Evolutionary conservation across 176 grass and related monocot genomes (phyloP).

Genomic region (Oryza rufipogon): DNA sequence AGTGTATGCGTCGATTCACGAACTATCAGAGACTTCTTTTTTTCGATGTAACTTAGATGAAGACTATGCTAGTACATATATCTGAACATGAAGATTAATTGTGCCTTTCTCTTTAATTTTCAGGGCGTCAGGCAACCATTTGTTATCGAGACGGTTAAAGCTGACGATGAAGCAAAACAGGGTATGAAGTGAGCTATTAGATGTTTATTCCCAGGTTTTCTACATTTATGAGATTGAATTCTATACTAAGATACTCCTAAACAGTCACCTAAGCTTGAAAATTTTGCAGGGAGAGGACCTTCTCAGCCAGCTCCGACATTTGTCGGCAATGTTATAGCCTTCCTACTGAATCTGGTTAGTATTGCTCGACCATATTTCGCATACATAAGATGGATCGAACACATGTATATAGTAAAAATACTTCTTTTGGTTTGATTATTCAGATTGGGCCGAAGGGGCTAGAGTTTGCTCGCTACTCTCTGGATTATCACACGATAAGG

Average conservation of each 20-base stretch:
- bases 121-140: conserved; percentile 82
- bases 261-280: not conserved
- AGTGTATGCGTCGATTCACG: conserved; percentile 44
- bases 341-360: conserved; percentile 78
- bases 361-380: not conserved
- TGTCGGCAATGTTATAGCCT: conserved; percentile 81
- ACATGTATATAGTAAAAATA: not conserved
- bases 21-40: not conserved
- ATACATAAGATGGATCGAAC: not conserved
- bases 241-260: not conserved
- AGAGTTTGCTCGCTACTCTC: conserved; percentile 95
- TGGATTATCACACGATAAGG: conserved; percentile 93
- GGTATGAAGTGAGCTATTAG: conserved; percentile 43
- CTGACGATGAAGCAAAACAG: conserved; percentile 88
- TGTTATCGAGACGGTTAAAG: conserved; percentile 95
- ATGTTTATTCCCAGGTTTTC: not conserved
- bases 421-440: not conserved
- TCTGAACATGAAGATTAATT: not conserved
- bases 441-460: conserved; percentile 94
- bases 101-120: conserved; percentile 11
- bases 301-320: conserved; percentile 75
- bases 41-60: not conserved
- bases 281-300: conserved; percentile 76
- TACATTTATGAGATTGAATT: not conserved
- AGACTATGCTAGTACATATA: not conserved